Evolutionary conservation across 345 rosid species (phyloP), one percentile per base, ranked within the genome.

Genomic region (Brassica juncea): DNA sequence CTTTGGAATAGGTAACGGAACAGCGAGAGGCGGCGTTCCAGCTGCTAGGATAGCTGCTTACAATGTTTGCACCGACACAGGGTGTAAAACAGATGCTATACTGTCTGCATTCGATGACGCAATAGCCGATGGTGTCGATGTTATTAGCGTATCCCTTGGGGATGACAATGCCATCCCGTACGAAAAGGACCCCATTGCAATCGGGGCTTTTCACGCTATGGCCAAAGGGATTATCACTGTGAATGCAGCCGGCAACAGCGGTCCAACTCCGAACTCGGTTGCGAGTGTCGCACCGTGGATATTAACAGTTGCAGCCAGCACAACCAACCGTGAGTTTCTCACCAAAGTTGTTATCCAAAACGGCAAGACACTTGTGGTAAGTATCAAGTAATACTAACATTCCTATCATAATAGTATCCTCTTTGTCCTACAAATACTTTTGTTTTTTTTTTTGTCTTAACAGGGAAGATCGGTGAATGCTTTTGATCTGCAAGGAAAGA

Each of bases 91-190:
- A 0, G 76, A 2, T 4, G 35, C 35, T 11, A 1, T 88, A 10
- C 58, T 88, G 62, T 82, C 85, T 11, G 91, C 84, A 0, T 89
- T 88, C 11, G 97, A 88, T 42, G 97, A 91, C 47, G 91, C 92
- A 0, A 89, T 91, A 5, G 88, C 90, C 2, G 93, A 88, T 49
- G 89, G 88, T 23, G 91, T 89, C 1, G 93, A 88, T 60, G 14
- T 88, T 8, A 60, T 88, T 32, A 63, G 84, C 25, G 10, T 84
- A 5, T 88, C 90, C 3, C 0, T 84, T 0, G 66, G 66, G 10
- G 66, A 32, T 28, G 37, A 60, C 37, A 3, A 28, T 3, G 37
- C 10, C 2, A 5, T 0, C 0, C n/a, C 6, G 1, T 76, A 81
- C 5, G 59, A 35, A 0, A 0, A 10, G 0, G 88, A 87, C 62